phyloP scores from a whole-genome alignment of 1,284 basidiomycete species.

The Trametes sp. region DNA sequence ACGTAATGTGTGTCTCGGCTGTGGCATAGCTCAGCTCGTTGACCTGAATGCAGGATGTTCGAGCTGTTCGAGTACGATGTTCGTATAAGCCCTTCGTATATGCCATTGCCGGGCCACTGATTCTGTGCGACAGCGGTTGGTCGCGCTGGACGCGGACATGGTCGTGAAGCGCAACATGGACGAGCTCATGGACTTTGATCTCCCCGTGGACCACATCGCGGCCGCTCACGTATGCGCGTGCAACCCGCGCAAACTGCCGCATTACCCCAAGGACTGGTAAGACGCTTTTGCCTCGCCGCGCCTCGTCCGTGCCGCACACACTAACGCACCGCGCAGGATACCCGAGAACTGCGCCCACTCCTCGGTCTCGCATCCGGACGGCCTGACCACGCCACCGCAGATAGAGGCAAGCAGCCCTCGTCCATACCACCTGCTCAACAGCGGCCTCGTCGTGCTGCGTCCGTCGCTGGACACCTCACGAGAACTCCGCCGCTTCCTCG shows the following conservation, averaged over 20 bases:
- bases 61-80: slow-evolving; percentile 82
- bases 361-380: slow-evolving; percentile 60
- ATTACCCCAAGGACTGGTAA: slow-evolving; percentile 93
- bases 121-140: slow-evolving; percentile 64
- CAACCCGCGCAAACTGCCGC: slow-evolving; percentile 84
- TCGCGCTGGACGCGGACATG: slow-evolving; percentile 94
- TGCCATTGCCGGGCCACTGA: neutral
- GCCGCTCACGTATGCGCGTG: slow-evolving; percentile 92
- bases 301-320: too few relatives aligned
- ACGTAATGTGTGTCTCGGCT: slow-evolving; percentile 28
- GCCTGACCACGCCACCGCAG: slow-evolving; percentile 53
- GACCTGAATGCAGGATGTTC: slow-evolving; percentile 62
- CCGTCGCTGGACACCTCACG: slow-evolving; percentile 69
- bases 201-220: slow-evolving; percentile 79
- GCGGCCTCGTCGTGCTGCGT: slow-evolving; percentile 87
- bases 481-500: slow-evolving; percentile 66
- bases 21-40: neutral
- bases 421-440: slow-evolving; percentile 85
- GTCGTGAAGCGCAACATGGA: slow-evolving; percentile 90
- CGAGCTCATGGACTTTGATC: slow-evolving; percentile 80
- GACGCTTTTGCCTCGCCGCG: slow-evolving; percentile 34
- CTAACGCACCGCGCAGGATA: slow-evolving; percentile 60
- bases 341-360: slow-evolving; percentile 91
- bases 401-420: slow-evolving; percentile 65
- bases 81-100: slow-evolving; percentile 34